Conservation (phyloP, 345 rosid species). For the Aegle marmelos region DNA sequence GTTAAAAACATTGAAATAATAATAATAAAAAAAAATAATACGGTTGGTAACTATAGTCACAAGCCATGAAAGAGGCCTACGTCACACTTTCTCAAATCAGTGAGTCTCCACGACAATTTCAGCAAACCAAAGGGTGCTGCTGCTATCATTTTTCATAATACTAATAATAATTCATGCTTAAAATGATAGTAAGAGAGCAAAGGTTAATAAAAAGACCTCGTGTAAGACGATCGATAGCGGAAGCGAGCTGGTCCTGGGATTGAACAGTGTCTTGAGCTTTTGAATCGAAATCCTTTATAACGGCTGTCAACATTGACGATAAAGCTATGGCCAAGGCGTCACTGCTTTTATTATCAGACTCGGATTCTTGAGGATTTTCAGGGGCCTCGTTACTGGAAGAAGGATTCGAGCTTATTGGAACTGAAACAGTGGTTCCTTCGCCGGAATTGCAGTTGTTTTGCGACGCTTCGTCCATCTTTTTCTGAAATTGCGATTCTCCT, state of each 20-base stretch:
- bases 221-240: conserved; percentile 66
- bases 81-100: too few relatives aligned
- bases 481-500: too few relatives aligned
- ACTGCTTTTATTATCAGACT: conserved; percentile 18
- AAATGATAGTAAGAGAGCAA: too few relatives aligned
- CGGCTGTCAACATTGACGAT: conserved; percentile 50
- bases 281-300: conserved; percentile 66
- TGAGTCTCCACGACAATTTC: too few relatives aligned
- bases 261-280: conserved; percentile 50
- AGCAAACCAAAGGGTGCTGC: too few relatives aligned
- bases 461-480: background rate
- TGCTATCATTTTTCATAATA: too few relatives aligned
- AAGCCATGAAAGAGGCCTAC: too few relatives aligned
- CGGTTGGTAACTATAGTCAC: too few relatives aligned
- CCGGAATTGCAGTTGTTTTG: background rate
- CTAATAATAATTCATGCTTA: too few relatives aligned
- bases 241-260: conserved; percentile 63
- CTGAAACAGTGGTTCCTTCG: background rate
- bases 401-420: conserved; percentile 4
- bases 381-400: background rate
- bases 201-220: conserved; percentile 35
- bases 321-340: conserved; percentile 58
- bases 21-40: too few relatives aligned
- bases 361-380: conserved; percentile 10
- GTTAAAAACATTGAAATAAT: too few relatives aligned